Percentiles rank a stretch among this genome's conserved stretches.
Evolutionary conservation across 495 filamentous ascomycete genomes (phyloP).

Genomic region (Penicillium goetzii): DNA sequence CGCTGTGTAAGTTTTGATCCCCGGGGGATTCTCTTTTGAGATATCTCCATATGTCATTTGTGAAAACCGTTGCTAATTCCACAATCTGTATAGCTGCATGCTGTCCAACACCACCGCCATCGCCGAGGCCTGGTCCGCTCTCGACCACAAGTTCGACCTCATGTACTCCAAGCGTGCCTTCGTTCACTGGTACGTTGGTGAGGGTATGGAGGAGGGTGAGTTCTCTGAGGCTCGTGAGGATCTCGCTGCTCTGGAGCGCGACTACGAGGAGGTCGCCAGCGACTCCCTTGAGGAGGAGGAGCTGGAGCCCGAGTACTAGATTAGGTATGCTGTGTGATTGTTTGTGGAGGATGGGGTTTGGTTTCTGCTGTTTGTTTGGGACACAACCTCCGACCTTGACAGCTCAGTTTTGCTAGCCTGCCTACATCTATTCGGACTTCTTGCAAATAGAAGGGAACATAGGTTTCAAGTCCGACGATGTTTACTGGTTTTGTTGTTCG

Average conservation of each 20-base stretch:
- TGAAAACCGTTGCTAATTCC: neutral
- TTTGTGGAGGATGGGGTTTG: conserved; percentile 25
- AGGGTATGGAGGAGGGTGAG: conserved; percentile 99
- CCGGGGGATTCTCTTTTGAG: too few relatives aligned
- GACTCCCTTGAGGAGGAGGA: conserved; percentile 90
- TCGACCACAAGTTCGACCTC: conserved; percentile 98
- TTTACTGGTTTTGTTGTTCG: conserved; percentile 48
- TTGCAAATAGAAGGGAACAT: conserved; percentile 52
- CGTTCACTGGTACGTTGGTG: conserved; percentile 99
- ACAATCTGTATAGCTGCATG: conserved; percentile 74
- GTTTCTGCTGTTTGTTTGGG: conserved; percentile 32
- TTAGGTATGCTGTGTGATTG: conserved; percentile 32
- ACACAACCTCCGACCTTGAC: conserved; percentile 31
- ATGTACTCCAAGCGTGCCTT: conserved; percentile 99
- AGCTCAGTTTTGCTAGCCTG: conserved; percentile 32
- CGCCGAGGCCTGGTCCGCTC: conserved; percentile 95
- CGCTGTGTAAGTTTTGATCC: conserved; percentile 76
- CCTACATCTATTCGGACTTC: conserved; percentile 35
- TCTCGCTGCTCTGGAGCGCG: conserved; percentile 93
- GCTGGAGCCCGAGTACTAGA: conserved; percentile 94
- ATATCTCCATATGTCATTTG: neutral
- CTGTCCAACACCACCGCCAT: conserved; percentile 99
- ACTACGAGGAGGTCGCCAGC: conserved; percentile 98
- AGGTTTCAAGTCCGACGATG: conserved; percentile 47
- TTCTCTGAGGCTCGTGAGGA: conserved; percentile 99